Percentiles rank a stretch among this genome's conserved stretches.
Evolutionary conservation across 257 asterid species (phyloP).

Genomic region (Jaltomata sinuosa): DNA sequence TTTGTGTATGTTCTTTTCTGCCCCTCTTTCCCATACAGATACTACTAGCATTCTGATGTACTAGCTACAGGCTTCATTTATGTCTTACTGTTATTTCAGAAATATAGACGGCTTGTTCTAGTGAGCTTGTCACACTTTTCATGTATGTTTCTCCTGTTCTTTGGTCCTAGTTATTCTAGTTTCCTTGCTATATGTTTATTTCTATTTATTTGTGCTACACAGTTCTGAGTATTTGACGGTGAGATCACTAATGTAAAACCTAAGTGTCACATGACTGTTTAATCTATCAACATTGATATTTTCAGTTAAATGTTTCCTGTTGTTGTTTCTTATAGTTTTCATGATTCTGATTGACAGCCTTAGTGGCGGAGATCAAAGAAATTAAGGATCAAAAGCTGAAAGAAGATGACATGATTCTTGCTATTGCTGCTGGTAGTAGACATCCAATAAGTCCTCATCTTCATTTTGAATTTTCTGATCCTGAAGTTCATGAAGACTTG

Average conservation of each 20-base stretch:
- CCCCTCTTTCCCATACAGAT: not conserved
- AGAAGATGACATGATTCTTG: constrained; percentile 18
- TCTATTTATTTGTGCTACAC: not conserved
- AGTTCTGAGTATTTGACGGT: not conserved
- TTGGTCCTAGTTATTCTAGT: not conserved
- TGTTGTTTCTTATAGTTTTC: not conserved
- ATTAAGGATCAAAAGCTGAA: constrained; percentile 16
- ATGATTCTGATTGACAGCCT: constrained; percentile 6
- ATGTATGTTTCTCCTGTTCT: not conserved
- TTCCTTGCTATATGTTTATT: not conserved
- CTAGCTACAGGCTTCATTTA: not conserved
- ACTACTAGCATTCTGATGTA: not conserved
- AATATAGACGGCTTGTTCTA: not conserved
- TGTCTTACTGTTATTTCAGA: not conserved
- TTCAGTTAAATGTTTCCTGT: not conserved
- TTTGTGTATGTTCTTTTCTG: not conserved
- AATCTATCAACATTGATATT: not conserved
- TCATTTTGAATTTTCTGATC: constrained; percentile 9
- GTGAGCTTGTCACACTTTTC: not conserved
- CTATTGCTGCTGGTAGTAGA: constrained; percentile 20
- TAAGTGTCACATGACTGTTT: not conserved
- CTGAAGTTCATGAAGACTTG: constrained; percentile 11
- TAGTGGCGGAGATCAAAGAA: constrained; percentile 14
- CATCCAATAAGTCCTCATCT: constrained; percentile 12
- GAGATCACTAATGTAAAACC: not conserved